Evolutionary conservation across 345 rosid species (phyloP).

Genomic region (Noccaea bulbosa): DNA sequence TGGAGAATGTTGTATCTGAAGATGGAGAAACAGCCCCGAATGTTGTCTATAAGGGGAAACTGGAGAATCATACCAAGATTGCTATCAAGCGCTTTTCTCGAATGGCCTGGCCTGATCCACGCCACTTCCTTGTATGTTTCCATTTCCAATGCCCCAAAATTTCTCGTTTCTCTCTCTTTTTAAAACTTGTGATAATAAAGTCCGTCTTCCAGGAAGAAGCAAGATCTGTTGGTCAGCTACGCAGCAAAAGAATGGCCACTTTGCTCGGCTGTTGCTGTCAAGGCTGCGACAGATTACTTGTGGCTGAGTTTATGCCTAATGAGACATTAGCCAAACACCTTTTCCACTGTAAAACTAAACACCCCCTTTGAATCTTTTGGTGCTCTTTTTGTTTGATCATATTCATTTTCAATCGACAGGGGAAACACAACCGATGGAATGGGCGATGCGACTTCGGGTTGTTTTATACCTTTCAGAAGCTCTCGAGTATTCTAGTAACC

Average conservation of each 20-base stretch:
- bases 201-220: constrained; percentile 71
- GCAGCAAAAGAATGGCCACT: constrained; percentile 70
- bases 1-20: constrained; percentile 81
- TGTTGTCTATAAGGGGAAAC: constrained; percentile 78
- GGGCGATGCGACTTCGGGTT: constrained; percentile 96
- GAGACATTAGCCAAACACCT: constrained; percentile 89
- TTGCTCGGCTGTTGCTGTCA: constrained; percentile 85
- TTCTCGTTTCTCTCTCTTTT: constrained; percentile 3
- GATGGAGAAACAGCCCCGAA: constrained; percentile 82
- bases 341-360: constrained; percentile 75
- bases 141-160: neutral
- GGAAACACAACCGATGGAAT: constrained; percentile 89
- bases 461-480: constrained; percentile 83
- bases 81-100: constrained; percentile 83
- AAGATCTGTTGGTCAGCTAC: constrained; percentile 71
- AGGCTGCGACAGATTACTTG: constrained; percentile 75
- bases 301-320: constrained; percentile 83
- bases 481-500: constrained; percentile 78
- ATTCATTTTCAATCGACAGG: constrained; percentile 51
- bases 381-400: neutral
- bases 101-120: constrained; percentile 84
- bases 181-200: neutral
- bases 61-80: constrained; percentile 65
- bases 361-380: neutral
- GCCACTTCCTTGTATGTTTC: constrained; percentile 66